Evolutionary conservation across 2,329 filamentous ascomycete genomes (phyloP).

Genomic region (Trichophyton simii): DNA sequence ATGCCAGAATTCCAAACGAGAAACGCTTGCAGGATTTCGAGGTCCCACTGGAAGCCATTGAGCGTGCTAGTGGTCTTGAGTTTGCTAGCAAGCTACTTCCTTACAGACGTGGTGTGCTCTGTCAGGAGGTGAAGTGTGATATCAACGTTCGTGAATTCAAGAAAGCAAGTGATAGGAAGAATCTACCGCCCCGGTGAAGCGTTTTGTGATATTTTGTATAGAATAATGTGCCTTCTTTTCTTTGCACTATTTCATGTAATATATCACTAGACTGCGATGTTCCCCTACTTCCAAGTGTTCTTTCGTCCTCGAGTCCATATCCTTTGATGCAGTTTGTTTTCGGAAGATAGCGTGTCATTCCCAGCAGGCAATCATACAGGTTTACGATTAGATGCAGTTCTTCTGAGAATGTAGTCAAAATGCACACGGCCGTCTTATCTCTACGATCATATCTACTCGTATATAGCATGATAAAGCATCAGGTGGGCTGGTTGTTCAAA

Average conservation of each 20-base stretch:
- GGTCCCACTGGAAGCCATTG: slow-evolving; percentile 83
- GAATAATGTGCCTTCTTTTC: background rate
- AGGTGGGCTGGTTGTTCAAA: background rate
- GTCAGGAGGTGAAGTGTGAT: slow-evolving; percentile 72
- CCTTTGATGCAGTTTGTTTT: background rate
- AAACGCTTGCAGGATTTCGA: slow-evolving; percentile 87
- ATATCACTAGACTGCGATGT: background rate
- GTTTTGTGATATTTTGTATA: background rate
- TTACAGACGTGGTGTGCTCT: slow-evolving; percentile 63
- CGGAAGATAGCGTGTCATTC: background rate
- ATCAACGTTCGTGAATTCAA: slow-evolving; percentile 67
- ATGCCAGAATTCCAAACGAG: slow-evolving; percentile 73
- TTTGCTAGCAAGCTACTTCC: slow-evolving; percentile 71
- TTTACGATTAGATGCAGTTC: background rate
- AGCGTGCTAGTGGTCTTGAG: slow-evolving; percentile 82
- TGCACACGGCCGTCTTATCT: background rate
- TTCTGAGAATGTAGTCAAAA: background rate
- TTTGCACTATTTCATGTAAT: background rate
- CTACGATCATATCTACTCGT: background rate
- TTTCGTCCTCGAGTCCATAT: background rate
- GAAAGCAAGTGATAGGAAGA: slow-evolving; percentile 43
- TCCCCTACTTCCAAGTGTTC: background rate
- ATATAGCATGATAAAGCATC: background rate
- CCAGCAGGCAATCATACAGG: background rate
- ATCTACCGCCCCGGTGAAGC: slow-evolving; percentile 11